Conservation (phyloP, 805 yeast species). For the Saturnispora dispora region DNA sequence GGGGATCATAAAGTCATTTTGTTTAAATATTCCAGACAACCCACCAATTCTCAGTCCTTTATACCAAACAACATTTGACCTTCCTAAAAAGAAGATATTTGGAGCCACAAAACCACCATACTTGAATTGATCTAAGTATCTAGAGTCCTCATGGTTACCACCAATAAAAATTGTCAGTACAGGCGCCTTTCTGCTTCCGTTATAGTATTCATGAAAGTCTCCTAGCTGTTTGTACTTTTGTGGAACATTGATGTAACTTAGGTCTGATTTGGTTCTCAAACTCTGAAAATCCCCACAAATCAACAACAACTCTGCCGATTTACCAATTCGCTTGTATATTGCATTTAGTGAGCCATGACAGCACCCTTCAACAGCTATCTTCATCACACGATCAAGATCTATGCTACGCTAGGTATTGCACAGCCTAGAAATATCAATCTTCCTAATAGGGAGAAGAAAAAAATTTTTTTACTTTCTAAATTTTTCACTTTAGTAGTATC, state of each 20-base stretch:
- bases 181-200: slow-evolving; percentile 56
- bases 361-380: slow-evolving; percentile 78
- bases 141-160: slow-evolving; percentile 91
- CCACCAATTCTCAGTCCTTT: slow-evolving; percentile 75
- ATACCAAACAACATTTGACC: slow-evolving; percentile 62
- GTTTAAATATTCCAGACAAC: slow-evolving; percentile 73
- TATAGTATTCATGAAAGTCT: slow-evolving; percentile 69
- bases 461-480: slow-evolving; percentile 1
- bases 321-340: slow-evolving; percentile 36
- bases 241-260: slow-evolving; percentile 69
- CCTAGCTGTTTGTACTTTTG: slow-evolving; percentile 65
- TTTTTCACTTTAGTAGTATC: slow-evolving; percentile 3
- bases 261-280: slow-evolving; percentile 52
- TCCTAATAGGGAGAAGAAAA: background rate
- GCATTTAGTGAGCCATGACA: slow-evolving; percentile 70
- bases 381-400: slow-evolving; percentile 9
- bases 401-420: background rate
- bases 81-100: slow-evolving; percentile 77
- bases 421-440: background rate
- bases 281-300: slow-evolving; percentile 94
- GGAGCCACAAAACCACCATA: slow-evolving; percentile 94
- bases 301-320: slow-evolving; percentile 48
- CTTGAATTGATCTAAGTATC: slow-evolving; percentile 59
- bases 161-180: slow-evolving; percentile 77
- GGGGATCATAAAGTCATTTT: slow-evolving; percentile 35